These are phyloP conservation scores for Apophysomyces variabilis DNA, from an alignment of 371 early-diverging fungal genomes.

Conservation along the genomic window DNA sequence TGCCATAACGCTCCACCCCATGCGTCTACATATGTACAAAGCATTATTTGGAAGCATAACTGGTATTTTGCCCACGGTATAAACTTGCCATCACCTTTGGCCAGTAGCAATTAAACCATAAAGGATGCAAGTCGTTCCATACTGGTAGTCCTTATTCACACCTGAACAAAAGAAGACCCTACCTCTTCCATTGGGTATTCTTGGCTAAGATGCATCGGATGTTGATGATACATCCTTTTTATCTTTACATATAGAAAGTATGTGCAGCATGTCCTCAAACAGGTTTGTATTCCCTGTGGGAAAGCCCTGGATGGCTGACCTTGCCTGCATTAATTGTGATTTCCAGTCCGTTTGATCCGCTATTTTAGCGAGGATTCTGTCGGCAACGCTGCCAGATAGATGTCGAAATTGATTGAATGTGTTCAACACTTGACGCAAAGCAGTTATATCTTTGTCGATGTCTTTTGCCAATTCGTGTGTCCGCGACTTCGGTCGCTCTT, in stretches of 20 bases:
- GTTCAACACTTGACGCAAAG: conserved; percentile 2
- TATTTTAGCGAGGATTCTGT: neutral
- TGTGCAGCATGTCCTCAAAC: conserved; percentile 6
- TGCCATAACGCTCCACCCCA: no score
- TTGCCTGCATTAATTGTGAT: neutral
- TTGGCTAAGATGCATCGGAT: no score
- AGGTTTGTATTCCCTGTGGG: neutral
- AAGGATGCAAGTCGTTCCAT: no score
- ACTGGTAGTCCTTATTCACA: no score
- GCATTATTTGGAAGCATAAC: no score
- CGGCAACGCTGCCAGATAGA: neutral
- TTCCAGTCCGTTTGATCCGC: neutral
- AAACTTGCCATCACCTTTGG: no score
- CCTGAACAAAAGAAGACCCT: no score
- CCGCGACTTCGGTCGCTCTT: neutral
- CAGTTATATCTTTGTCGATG: conserved; percentile 3
- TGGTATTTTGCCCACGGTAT: no score
- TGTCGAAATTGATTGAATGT: neutral
- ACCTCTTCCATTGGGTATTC: no score
- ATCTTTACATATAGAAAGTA: neutral
- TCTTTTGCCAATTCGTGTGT: neutral
- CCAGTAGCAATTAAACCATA: no score
- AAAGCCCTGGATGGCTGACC: neutral
- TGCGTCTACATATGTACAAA: no score
- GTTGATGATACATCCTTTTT: no score